These are phyloP conservation scores for Carpinus viminea DNA, from an alignment of 306 rosid species.

Conservation along the genomic window DNA sequence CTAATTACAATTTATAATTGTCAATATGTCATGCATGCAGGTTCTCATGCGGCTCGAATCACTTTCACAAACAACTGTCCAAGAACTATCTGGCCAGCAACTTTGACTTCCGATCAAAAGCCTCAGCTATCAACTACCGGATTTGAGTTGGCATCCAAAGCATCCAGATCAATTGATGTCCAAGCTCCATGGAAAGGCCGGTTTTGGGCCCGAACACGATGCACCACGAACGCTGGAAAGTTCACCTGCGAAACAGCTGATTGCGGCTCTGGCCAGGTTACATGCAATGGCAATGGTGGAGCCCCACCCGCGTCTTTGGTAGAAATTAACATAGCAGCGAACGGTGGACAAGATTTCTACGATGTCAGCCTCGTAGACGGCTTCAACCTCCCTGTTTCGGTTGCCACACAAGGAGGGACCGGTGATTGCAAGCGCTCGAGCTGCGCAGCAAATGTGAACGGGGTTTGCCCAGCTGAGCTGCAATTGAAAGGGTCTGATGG, in stretches of 20 bases:
- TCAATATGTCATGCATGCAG: not conserved
- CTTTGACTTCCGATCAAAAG: constrained; percentile 22
- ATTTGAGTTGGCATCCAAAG: constrained; percentile 22
- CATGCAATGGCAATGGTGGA: constrained; percentile 41
- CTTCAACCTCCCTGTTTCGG: constrained; percentile 38
- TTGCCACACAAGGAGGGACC: constrained; percentile 13
- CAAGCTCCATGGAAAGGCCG: constrained; percentile 42
- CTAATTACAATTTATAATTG: too few species aligned
- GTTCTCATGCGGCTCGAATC: constrained; percentile 26
- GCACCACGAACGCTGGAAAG: constrained; percentile 28
- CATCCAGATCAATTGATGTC: not conserved
- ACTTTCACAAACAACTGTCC: constrained; percentile 36
- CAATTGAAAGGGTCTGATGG: too few species aligned
- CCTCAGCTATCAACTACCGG: constrained; percentile 37
- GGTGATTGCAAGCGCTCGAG: too few species aligned
- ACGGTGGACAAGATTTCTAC: constrained; percentile 39
- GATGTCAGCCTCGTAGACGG: constrained; percentile 46
- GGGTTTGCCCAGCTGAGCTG: not conserved
- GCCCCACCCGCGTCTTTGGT: constrained; percentile 40
- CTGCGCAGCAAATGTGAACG: too few species aligned
- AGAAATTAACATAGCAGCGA: constrained; percentile 30
- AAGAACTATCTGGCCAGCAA: constrained; percentile 40
- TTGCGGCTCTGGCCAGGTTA: constrained; percentile 33
- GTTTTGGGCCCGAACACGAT: constrained; percentile 39
- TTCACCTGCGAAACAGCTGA: constrained; percentile 42